Evolutionary conservation across 2,329 filamentous ascomycete species (phyloP).

Genomic region (Sarocladium kiliense): DNA sequence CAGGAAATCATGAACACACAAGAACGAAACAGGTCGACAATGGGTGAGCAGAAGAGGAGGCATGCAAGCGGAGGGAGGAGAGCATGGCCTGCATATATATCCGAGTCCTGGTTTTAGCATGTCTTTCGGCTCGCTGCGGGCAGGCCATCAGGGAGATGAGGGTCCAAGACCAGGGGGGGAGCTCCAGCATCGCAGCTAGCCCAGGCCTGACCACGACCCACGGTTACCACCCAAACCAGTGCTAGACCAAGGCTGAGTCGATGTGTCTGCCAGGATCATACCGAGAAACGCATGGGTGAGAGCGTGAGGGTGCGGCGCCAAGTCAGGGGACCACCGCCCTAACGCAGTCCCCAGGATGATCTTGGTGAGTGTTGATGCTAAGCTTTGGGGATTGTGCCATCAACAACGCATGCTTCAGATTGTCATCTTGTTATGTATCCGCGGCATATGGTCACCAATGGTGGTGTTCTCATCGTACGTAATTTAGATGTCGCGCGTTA

Average conservation of each 20-base stretch:
- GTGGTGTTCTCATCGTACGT: neutral
- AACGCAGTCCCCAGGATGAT: neutral
- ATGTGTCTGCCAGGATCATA: constrained; percentile 1
- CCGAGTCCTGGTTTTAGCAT: constrained; percentile 1
- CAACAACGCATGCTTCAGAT: neutral
- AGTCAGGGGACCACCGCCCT: constrained; percentile 4
- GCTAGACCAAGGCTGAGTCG: constrained; percentile 9
- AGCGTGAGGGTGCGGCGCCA: neutral
- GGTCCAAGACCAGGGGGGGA: neutral
- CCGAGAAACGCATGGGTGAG: neutral
- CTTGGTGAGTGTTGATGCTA: neutral
- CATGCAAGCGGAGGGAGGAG: neutral
- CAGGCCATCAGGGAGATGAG: neutral
- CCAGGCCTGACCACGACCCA: neutral
- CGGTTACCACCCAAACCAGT: neutral
- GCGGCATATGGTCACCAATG: neutral
- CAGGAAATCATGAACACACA: neutral
- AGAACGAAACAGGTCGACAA: neutral
- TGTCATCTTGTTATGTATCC: neutral
- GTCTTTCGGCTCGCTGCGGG: constrained; percentile 1
- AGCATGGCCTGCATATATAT: constrained; percentile 3
- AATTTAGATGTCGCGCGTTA: constrained; percentile 2
- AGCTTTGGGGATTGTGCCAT: neutral
- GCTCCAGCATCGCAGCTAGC: constrained; percentile 1
- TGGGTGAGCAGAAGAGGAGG: neutral